Base-by-base conservation (phyloP, 768 basidiomycete genomes). In the Amyloporia xantha region DNA sequence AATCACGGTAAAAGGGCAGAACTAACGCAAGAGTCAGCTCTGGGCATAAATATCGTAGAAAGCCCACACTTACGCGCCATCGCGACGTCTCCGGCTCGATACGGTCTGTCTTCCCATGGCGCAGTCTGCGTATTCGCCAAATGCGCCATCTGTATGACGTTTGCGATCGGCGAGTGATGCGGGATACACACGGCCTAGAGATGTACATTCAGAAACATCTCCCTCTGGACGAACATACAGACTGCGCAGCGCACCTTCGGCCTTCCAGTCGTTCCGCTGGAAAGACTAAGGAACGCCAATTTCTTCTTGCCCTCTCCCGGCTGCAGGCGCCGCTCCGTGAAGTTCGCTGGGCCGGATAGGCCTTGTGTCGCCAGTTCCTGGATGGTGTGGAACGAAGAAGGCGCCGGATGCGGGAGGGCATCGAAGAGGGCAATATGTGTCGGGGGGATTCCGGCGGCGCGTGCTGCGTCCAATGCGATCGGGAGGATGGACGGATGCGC, bases 261-360 rank as follows among this genome's bases (percentile, higher is more conserved):
- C 51, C 70, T 76, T 0, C 86, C 86, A 1, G 86, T 89, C 0
- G 86, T 89, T 23, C 84, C 84, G 20, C 84, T 86, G 0, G 84
- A 86, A 57, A 87, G 86, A 60, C 73, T 81, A 28, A 86, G 65
- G 51, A 87, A 80, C 0, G 86, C 86, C 15, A 89, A 59, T 59
- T 85, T 89, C 5, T 74, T 80, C 63, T 70, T 82, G 17, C 68
- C 84, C 62, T 88, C 86, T 1, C 82, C 81, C 0, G 72, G 70
- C 1, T 51, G 61, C 24, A 89, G 64, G 35, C 57, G 69, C 19
- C 73, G 68, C 61, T 88, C 84, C 3, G 64, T 64, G 53, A 78
- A 84, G 11, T 59, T 48, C 2, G 64, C 56, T 2, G 62, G 59
- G 21, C 62, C 62, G 2, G 62, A 59, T 2, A 77, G 61, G 3